Conservation (phyloP, 2,329 filamentous ascomycete species). For the Proliferodiscus dingleyae region DNA sequence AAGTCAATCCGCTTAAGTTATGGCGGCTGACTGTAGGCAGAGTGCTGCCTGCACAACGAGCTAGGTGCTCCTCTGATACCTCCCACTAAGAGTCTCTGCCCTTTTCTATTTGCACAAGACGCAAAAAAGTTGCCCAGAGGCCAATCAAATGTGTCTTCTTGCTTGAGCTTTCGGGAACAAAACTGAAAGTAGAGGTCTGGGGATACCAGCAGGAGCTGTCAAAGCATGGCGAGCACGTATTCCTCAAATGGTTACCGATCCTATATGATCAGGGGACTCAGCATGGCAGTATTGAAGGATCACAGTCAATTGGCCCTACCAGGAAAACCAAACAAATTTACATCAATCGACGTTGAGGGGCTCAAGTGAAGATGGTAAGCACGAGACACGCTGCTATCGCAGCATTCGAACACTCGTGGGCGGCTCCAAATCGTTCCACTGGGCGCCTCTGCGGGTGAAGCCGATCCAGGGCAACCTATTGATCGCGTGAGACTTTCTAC, state of each 20-base stretch:
- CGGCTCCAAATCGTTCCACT: background rate
- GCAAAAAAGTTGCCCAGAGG: background rate
- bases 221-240: constrained; percentile 18
- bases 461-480: no score
- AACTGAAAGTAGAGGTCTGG: constrained; percentile 8
- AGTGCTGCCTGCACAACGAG: constrained; percentile 17
- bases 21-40: constrained; percentile 16
- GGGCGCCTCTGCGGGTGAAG: background rate
- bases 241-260: constrained; percentile 1
- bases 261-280: constrained; percentile 5
- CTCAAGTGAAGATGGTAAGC: constrained; percentile 1
- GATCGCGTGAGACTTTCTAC: no score
- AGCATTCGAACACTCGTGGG: constrained; percentile 6
- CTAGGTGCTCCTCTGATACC: constrained; percentile 1
- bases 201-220: constrained; percentile 10
- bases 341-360: constrained; percentile 8
- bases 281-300: background rate
- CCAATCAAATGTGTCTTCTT: constrained; percentile 5
- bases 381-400: background rate
- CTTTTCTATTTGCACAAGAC: constrained; percentile 8
- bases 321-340: constrained; percentile 3
- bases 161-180: constrained; percentile 5
- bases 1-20: constrained; percentile 22
- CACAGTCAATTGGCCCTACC: constrained; percentile 11
- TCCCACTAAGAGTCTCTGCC: constrained; percentile 17